These are phyloP conservation scores for Ormosia emarginata DNA, from an alignment of 306 rosid genomes.

Conservation along the genomic window DNA sequence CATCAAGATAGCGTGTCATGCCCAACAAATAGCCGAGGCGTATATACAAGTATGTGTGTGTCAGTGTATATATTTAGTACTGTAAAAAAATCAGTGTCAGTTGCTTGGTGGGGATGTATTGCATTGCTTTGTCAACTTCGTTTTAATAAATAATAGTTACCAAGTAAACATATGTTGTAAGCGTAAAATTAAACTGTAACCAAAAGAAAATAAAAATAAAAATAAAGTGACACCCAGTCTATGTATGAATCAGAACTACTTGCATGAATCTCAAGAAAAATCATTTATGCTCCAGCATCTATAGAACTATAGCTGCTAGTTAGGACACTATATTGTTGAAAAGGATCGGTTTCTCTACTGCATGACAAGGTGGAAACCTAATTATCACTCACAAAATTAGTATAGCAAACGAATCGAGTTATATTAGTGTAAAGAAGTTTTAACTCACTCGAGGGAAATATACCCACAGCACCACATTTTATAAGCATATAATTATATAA, in stretches of 20 bases:
- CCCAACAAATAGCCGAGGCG: slow-evolving; percentile 21
- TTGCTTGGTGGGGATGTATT: slow-evolving; percentile 35
- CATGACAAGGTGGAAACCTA: background rate
- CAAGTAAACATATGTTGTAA: background rate
- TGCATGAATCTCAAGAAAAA: background rate
- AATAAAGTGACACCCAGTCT: background rate
- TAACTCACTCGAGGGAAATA: too few species aligned
- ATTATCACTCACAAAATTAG: background rate
- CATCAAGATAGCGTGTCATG: slow-evolving; percentile 33
- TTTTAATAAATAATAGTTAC: slow-evolving; percentile 23
- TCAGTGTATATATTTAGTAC: background rate
- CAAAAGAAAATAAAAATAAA: background rate
- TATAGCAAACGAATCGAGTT: background rate
- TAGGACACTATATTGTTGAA: background rate
- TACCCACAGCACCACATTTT: too few species aligned
- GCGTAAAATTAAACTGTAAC: slow-evolving; percentile 2
- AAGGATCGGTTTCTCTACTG: background rate
- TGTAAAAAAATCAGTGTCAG: slow-evolving; percentile 9
- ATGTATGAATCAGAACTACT: slow-evolving; percentile 1
- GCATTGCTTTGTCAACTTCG: slow-evolving; percentile 36
- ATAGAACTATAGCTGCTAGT: background rate
- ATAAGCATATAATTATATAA: too few species aligned
- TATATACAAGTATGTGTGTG: slow-evolving; percentile 5
- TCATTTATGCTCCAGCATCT: background rate
- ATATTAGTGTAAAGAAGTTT: too few species aligned